These are phyloP conservation scores for Nicotiana tomentosiformis DNA, from an alignment of 257 asterid species.

Conservation along the genomic window DNA sequence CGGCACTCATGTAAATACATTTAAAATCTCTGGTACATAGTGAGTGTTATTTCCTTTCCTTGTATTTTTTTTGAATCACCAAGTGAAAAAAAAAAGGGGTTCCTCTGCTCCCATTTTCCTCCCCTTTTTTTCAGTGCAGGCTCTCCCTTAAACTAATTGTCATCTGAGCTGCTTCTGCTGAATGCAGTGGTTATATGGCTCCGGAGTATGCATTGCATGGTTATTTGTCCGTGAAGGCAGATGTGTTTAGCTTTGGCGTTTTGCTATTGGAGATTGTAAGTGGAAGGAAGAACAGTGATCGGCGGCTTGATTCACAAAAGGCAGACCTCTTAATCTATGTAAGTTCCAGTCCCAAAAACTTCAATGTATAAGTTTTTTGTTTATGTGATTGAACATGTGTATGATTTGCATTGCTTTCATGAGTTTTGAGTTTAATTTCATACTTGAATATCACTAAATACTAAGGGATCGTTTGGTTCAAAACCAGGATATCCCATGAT, in stretches of 20 bases:
- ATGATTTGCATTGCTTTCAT: neutral
- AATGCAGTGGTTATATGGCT: conserved; percentile 85
- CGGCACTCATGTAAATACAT: conserved; percentile 65
- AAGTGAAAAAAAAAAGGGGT: neutral
- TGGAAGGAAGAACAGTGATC: conserved; percentile 66
- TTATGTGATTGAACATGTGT: neutral
- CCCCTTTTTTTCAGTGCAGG: neutral
- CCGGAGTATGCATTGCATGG: conserved; percentile 87
- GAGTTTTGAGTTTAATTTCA: neutral
- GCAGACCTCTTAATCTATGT: conserved; percentile 72
- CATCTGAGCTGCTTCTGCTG: conserved; percentile 9
- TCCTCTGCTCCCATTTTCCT: neutral
- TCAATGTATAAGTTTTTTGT: neutral
- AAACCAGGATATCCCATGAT: no score
- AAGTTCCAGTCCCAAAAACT: conserved; percentile 23
- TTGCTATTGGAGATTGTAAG: conserved; percentile 75
- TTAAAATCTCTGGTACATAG: conserved; percentile 75
- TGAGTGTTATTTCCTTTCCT: conserved; percentile 28
- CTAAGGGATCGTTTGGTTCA: neutral
- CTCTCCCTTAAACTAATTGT: neutral
- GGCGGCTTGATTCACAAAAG: conserved; percentile 40
- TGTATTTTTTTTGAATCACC: neutral
- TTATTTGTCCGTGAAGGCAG: conserved; percentile 74
- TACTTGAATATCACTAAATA: neutral
- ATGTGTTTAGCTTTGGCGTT: conserved; percentile 81